Evolutionary conservation across 495 filamentous ascomycete genomes (phyloP).

Genomic region (Aspergillus cristatus): DNA sequence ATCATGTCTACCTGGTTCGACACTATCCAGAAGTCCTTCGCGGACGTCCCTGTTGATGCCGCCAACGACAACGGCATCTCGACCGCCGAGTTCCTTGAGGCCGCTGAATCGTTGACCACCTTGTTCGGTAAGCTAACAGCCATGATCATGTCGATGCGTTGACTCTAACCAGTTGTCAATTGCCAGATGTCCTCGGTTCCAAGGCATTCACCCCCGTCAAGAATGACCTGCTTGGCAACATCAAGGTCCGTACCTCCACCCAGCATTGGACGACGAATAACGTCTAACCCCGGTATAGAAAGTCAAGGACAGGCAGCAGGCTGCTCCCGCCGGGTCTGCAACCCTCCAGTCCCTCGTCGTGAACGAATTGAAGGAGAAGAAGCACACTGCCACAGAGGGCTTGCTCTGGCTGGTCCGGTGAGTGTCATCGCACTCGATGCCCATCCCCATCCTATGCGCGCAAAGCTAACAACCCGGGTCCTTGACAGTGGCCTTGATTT

Average conservation of each 20-base stretch:
- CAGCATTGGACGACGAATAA: slow-evolving; percentile 1
- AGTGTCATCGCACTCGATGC: no score
- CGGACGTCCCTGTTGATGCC: slow-evolving; percentile 64
- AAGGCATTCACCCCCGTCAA: slow-evolving; percentile 81
- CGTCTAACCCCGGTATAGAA: slow-evolving; percentile 50
- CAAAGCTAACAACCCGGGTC: no score
- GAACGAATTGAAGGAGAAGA: slow-evolving; percentile 80
- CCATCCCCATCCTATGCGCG: slow-evolving; percentile 6
- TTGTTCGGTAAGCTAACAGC: slow-evolving; percentile 64
- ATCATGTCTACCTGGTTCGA: slow-evolving; percentile 64
- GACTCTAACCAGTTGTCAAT: not conserved
- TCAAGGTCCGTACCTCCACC: slow-evolving; percentile 55
- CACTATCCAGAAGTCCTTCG: slow-evolving; percentile 72
- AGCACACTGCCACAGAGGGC: slow-evolving; percentile 79
- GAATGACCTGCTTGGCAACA: slow-evolving; percentile 81
- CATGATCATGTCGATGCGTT: not conserved
- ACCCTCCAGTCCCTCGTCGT: slow-evolving; percentile 74
- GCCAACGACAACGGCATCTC: slow-evolving; percentile 65
- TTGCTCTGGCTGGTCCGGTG: slow-evolving; percentile 88
- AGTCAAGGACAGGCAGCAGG: slow-evolving; percentile 74
- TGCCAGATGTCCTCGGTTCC: slow-evolving; percentile 67
- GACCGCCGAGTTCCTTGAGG: slow-evolving; percentile 85
- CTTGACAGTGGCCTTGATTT: slow-evolving; percentile 77
- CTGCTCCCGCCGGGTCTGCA: slow-evolving; percentile 63
- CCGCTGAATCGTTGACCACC: slow-evolving; percentile 71